Conservation (phyloP, 257 asterid species). For the Solanum lycopersicoides region DNA sequence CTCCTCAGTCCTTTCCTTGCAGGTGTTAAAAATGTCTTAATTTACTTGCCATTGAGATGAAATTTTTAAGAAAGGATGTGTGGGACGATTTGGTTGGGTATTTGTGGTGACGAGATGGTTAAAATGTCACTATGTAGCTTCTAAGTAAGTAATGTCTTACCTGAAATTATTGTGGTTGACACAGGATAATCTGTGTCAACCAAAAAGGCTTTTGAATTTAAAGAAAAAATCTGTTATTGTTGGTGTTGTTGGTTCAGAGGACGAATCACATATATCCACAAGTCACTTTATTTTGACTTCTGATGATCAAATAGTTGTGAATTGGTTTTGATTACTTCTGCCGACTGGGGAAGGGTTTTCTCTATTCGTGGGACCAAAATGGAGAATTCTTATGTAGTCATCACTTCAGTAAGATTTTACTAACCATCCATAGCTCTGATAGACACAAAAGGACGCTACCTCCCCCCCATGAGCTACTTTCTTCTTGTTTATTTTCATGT, state of each 20-base stretch:
- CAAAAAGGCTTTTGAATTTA: not conserved
- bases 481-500: not conserved
- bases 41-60: not conserved
- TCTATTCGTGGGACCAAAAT: not conserved
- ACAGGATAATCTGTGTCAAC: not conserved
- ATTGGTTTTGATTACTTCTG: not conserved
- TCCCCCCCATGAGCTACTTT: not conserved
- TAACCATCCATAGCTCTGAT: not conserved
- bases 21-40: not conserved
- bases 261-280: not conserved
- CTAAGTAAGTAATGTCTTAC: not conserved
- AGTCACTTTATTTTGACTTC: not conserved
- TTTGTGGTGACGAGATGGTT: not conserved
- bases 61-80: not conserved
- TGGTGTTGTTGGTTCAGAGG: not conserved
- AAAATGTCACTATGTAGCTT: not conserved
- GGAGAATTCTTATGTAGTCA: not conserved
- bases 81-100: not conserved
- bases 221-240: not conserved
- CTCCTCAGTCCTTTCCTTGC: not conserved
- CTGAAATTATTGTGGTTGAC: not conserved
- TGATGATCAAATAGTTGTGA: not conserved
- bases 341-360: not conserved
- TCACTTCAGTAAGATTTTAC: not conserved
- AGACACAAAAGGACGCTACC: not conserved